A percentile compares a stretch with the other conserved stretches of the same genome.
phyloP scores from a whole-genome alignment of 2,329 filamentous ascomycete species.

The Epichloe uncinata region DNA sequence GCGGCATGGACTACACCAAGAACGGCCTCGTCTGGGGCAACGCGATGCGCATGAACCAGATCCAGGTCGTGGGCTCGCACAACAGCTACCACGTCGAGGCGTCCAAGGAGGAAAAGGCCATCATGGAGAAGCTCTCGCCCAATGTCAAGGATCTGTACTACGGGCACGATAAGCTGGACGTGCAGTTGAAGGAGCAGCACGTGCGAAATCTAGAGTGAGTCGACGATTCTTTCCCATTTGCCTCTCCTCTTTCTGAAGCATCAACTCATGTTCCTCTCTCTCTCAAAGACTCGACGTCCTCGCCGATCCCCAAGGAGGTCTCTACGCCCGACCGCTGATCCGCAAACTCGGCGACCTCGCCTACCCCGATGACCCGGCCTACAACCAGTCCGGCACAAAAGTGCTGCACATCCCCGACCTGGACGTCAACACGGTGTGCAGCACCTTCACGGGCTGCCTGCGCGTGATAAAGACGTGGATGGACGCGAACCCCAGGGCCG shows the following conservation, averaged over 20 bases:
- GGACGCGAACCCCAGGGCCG: constrained; percentile 25
- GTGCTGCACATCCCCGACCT: constrained; percentile 37
- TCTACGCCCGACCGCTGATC: constrained; percentile 31
- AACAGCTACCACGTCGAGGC: constrained; percentile 38
- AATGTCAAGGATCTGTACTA: constrained; percentile 31
- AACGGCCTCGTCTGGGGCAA: constrained; percentile 20
- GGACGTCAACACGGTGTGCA: constrained; percentile 31
- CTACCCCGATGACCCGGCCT: constrained; percentile 23
- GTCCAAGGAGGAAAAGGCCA: constrained; percentile 24
- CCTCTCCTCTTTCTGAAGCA: no score
- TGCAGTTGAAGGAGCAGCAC: constrained; percentile 31
- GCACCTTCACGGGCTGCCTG: constrained; percentile 32
- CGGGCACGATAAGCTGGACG: constrained; percentile 30
- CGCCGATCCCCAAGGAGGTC: constrained; percentile 32
- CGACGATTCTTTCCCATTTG: no score
- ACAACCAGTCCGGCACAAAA: constrained; percentile 31
- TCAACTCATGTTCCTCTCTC: no score
- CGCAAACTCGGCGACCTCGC: constrained; percentile 25
- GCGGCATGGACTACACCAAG: constrained; percentile 9
- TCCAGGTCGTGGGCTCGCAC: constrained; percentile 37
- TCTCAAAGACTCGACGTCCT: constrained; percentile 26
- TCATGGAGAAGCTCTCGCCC: constrained; percentile 25
- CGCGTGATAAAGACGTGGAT: constrained; percentile 30
- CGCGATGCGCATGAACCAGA: constrained; percentile 34
- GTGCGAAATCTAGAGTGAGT: constrained; percentile 30